These are phyloP conservation scores for Aspergillus sparsus DNA, from an alignment of 495 filamentous ascomycete genomes.

Conservation along the genomic window DNA sequence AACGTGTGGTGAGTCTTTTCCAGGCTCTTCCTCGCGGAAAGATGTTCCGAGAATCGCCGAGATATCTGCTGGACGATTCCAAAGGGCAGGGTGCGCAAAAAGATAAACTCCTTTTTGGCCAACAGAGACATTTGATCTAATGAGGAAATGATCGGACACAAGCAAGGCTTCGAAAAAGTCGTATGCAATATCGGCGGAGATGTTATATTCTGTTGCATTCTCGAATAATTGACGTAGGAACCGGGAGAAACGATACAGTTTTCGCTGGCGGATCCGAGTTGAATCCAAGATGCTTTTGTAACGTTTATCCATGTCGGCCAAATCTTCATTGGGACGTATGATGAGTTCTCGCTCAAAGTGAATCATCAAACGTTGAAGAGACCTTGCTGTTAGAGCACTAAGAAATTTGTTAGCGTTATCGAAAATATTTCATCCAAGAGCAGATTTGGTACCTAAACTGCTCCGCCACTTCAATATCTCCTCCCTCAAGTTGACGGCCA, in stretches of 20 bases:
- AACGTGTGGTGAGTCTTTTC: constrained; percentile 64
- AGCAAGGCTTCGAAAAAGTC: constrained; percentile 81
- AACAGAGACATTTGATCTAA: constrained; percentile 56
- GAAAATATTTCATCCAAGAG: background rate
- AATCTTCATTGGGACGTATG: constrained; percentile 75
- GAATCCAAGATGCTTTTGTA: constrained; percentile 95
- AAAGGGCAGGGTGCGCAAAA: constrained; percentile 79
- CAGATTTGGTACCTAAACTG: constrained; percentile 72
- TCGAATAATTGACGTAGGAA: constrained; percentile 91
- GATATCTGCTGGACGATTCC: constrained; percentile 73
- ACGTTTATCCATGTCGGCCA: constrained; percentile 88
- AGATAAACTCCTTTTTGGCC: constrained; percentile 75
- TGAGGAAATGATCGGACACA: constrained; percentile 81
- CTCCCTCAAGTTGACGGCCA: constrained; percentile 81
- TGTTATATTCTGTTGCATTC: constrained; percentile 90
- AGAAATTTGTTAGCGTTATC: constrained; percentile 26
- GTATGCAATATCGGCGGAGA: constrained; percentile 63
- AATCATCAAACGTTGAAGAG: constrained; percentile 78
- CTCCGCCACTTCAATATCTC: constrained; percentile 97
- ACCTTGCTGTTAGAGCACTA: constrained; percentile 84
- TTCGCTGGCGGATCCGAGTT: constrained; percentile 90
- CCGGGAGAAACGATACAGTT: constrained; percentile 79
- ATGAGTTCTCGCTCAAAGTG: constrained; percentile 92
- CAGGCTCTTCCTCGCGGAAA: constrained; percentile 71
- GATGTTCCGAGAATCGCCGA: constrained; percentile 84